Evolutionary conservation across 768 basidiomycete species (phyloP).

Genomic region (Agaricus subrufescens): DNA sequence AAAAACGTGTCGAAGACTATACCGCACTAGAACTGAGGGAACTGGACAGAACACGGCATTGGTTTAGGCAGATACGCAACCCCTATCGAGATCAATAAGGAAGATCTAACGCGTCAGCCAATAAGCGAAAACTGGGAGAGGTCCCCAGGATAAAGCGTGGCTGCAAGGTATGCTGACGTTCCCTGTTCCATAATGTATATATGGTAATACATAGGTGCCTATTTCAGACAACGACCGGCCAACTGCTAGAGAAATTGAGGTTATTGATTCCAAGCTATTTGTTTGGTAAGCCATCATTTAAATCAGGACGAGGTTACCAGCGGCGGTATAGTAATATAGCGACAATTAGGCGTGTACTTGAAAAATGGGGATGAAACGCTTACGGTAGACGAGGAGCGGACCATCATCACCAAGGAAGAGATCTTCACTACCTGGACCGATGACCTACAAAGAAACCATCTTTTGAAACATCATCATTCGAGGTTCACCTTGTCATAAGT

Average conservation of each 20-base stretch:
- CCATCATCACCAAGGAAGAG: constrained; percentile 40
- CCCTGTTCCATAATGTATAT: not conserved
- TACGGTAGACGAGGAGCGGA: constrained; percentile 46
- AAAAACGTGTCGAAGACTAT: too few species aligned
- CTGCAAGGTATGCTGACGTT: not conserved
- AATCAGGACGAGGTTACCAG: constrained; percentile 32
- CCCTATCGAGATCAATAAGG: too few species aligned
- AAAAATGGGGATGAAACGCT: constrained; percentile 16
- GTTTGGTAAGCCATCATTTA: not conserved
- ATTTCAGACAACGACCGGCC: constrained; percentile 32
- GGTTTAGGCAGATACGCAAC: too few species aligned
- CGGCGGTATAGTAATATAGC: constrained; percentile 46
- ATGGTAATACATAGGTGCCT: too few species aligned
- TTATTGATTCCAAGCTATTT: constrained; percentile 40
- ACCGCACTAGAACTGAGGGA: too few species aligned
- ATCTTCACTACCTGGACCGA: constrained; percentile 55
- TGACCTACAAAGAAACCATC: constrained; percentile 24
- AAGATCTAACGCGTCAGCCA: too few species aligned
- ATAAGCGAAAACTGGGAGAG: too few species aligned
- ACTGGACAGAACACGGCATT: too few species aligned
- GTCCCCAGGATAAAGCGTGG: too few species aligned
- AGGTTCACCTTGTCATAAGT: constrained; percentile 31
- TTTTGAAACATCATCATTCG: not conserved
- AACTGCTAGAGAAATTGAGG: constrained; percentile 44
- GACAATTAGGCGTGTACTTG: not conserved